Conservation (phyloP, 805 yeast species). For the Wickerhamomyces rabaulensis region DNA sequence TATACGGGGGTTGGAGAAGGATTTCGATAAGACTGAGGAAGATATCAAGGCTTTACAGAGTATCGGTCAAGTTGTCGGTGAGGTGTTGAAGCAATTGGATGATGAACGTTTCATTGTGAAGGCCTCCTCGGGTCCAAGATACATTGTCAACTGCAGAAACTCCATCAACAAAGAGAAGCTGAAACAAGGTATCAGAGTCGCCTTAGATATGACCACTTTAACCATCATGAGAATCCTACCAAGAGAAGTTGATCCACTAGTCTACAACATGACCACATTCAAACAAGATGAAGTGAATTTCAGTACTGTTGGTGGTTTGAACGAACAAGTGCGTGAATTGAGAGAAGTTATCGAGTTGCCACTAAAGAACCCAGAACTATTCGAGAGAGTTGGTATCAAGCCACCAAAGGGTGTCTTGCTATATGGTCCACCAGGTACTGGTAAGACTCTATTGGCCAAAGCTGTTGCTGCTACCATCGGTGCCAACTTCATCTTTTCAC, state of each 20-base stretch:
- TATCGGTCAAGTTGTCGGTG: conserved; percentile 96
- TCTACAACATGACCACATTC: conserved; percentile 95
- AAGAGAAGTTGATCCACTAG: conserved; percentile 96
- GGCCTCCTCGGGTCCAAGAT: conserved; percentile 95
- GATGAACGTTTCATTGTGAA: conserved; percentile 93
- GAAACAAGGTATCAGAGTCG: conserved; percentile 93
- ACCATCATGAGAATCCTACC: conserved; percentile 97
- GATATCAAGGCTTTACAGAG: conserved; percentile 96
- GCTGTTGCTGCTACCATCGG: conserved; percentile 99
- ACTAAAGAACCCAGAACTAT: conserved; percentile 92
- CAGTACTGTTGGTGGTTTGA: conserved; percentile 92
- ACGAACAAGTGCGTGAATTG: conserved; percentile 91
- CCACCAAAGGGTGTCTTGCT: conserved; percentile 98
- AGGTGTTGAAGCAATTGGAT: conserved; percentile 89
- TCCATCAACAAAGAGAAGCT: conserved; percentile 78
- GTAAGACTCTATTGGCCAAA: conserved; percentile 91
- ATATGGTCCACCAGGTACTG: conserved; percentile 99
- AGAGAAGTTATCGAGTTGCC: conserved; percentile 98
- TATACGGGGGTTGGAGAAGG: conserved; percentile 77
- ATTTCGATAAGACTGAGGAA: conserved; percentile 89
- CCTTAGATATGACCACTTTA: conserved; percentile 94
- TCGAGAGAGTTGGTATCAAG: conserved; percentile 92
- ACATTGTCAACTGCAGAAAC: conserved; percentile 95
- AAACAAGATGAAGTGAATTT: conserved; percentile 97
- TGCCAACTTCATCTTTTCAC: conserved; percentile 96